A percentile compares a stretch with the other conserved stretches of the same genome.
Conservation (phyloP, 148 eudicot genomes). For the Simmondsia chinensis region DNA sequence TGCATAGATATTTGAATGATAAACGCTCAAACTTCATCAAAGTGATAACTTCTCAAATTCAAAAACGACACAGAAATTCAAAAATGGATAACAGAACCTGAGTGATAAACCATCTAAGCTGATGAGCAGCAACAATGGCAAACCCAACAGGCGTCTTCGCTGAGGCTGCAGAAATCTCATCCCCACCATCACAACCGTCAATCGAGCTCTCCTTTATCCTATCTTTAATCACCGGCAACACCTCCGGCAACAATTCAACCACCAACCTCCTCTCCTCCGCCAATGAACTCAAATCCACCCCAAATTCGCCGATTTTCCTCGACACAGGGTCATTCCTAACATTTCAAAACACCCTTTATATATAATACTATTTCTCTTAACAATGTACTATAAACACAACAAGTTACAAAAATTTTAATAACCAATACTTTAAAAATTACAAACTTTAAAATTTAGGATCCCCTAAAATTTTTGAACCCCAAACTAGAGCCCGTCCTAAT, state of each 20-base stretch:
- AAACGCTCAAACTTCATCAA: too few species aligned
- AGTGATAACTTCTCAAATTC: neutral
- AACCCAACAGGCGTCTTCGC: conserved; percentile 66
- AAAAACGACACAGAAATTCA: neutral
- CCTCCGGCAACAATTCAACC: conserved; percentile 57
- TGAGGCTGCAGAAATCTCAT: conserved; percentile 63
- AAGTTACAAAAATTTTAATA: too few species aligned
- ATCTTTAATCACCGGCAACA: conserved; percentile 56
- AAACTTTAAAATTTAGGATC: too few species aligned
- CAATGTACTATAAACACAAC: too few species aligned
- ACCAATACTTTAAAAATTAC: too few species aligned
- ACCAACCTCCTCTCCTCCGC: conserved; percentile 39
- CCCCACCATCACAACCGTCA: conserved; percentile 39
- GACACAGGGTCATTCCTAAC: too few species aligned
- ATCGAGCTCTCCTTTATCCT: conserved; percentile 66
- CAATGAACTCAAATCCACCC: conserved; percentile 18
- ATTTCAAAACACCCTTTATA: too few species aligned
- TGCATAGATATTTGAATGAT: too few species aligned
- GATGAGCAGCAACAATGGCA: conserved; percentile 80
- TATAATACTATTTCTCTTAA: too few species aligned
- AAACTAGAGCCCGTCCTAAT: too few species aligned
- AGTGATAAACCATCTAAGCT: conserved; percentile 68
- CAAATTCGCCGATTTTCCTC: conserved; percentile 19
- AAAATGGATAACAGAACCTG: too few species aligned
- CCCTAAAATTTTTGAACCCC: too few species aligned